Percentiles rank a stretch among this genome's conserved stretches.
Conservation (phyloP, 1,284 basidiomycete species). For the Melampsora larici-populina region DNA sequence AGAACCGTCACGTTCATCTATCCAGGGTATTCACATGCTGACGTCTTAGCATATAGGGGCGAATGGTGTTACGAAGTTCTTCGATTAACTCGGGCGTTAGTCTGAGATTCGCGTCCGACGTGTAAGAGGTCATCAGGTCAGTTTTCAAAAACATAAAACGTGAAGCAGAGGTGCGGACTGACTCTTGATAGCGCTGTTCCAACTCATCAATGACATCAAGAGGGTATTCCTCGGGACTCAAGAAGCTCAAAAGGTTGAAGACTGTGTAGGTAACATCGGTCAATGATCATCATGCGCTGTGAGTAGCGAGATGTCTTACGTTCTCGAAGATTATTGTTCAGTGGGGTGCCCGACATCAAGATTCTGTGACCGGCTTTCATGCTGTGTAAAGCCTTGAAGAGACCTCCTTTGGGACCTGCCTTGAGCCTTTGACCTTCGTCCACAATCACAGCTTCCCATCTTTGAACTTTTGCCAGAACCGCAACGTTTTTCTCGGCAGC, state of each 20-base stretch:
- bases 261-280: conserved; percentile 44
- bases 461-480: conserved; percentile 73
- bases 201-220: conserved; percentile 27
- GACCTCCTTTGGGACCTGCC: conserved; percentile 64
- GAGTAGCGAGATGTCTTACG: conserved; percentile 21
- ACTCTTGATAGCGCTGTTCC: conserved; percentile 39
- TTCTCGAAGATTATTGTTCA: conserved; percentile 95
- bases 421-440: conserved; percentile 78
- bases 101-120: conserved; percentile 45
- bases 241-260: conserved; percentile 42
- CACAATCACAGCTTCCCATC: conserved; percentile 87
- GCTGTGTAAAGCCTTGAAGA: conserved; percentile 78
- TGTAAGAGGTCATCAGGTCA: conserved; percentile 46
- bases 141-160: conserved; percentile 46
- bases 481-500: conserved; percentile 59
- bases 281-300: conserved; percentile 45
- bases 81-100: conserved; percentile 50
- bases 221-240: conserved; percentile 26
- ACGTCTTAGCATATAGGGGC: conserved; percentile 44
- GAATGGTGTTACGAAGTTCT: conserved; percentile 38
- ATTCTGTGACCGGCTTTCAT: conserved; percentile 75
- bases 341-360: conserved; percentile 91
- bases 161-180: conserved; percentile 46
- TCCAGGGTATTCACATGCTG: neutral
- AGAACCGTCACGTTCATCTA: too few relatives aligned